phyloP scores from a whole-genome alignment of 2,329 filamentous ascomycete species.

The Aureobasidium sp. region DNA sequence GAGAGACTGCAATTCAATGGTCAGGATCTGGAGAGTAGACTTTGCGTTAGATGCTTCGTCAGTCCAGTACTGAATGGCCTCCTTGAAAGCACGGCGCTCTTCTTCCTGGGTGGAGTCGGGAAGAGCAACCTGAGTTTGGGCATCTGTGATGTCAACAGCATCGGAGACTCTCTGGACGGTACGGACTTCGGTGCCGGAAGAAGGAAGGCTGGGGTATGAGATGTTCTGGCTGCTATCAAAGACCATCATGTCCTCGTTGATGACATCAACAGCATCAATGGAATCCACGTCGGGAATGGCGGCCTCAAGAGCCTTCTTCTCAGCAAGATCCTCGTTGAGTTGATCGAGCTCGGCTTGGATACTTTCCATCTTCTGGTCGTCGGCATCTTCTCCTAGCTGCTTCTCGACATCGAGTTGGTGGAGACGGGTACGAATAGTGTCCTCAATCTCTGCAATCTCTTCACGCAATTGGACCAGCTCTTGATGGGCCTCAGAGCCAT shows the following conservation, averaged over 20 bases:
- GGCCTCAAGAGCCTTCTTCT: slow-evolving; percentile 12
- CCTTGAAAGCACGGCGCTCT: slow-evolving; percentile 31
- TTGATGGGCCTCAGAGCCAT: slow-evolving; percentile 26
- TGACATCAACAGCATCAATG: slow-evolving; percentile 19
- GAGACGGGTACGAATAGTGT: slow-evolving; percentile 25
- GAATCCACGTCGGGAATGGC: slow-evolving; percentile 15
- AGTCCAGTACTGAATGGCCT: slow-evolving; percentile 34
- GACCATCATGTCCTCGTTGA: slow-evolving; percentile 28
- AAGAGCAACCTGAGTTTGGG: slow-evolving; percentile 16
- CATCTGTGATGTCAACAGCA: slow-evolving; percentile 8
- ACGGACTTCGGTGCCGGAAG: slow-evolving; percentile 6
- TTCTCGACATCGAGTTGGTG: slow-evolving; percentile 32
- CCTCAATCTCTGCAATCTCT: slow-evolving; percentile 32
- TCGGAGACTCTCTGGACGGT: neutral
- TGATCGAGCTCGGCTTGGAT: slow-evolving; percentile 24
- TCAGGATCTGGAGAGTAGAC: slow-evolving; percentile 35
- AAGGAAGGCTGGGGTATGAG: slow-evolving; percentile 23
- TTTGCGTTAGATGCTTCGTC: slow-evolving; percentile 34
- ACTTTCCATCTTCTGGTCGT: slow-evolving; percentile 27
- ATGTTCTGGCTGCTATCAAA: slow-evolving; percentile 24
- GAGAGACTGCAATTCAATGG: slow-evolving; percentile 38
- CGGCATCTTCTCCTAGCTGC: slow-evolving; percentile 33
- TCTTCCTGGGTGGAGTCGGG: slow-evolving; percentile 20
- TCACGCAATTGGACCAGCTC: slow-evolving; percentile 31
- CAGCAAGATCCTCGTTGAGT: slow-evolving; percentile 25